Evolutionary conservation across 192 early-diverging fungal species (phyloP), one percentile per base, ranked within the genome.

Genomic region (Podila epicladia): DNA sequence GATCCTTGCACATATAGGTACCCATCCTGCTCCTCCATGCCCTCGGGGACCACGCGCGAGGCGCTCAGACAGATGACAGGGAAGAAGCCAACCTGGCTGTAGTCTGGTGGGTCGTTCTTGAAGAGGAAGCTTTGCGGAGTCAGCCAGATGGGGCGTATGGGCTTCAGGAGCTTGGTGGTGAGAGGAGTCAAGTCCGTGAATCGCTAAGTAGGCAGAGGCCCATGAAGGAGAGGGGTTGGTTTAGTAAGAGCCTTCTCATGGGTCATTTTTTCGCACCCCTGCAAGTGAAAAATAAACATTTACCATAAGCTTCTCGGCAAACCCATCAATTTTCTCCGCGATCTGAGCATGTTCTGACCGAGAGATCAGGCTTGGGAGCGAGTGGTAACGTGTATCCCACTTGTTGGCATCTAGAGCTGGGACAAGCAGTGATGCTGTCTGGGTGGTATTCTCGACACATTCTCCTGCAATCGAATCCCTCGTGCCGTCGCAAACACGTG

Each of bases 1-100:
- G 95, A 91, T 11, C 96, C 96, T 84, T 97, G 96, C 9, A 97
- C 91, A 70, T 97, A 97, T 15, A 85, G 64, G 64, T 90, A 97
- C 7, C 89, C 89, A 28, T 82, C 65, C 26, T 76, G 64, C 19
- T 82, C 64, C 24, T 86, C 86, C 49, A 86, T 60, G 24, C 85
- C 85, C 17, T 85, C 85, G n/a, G 69, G 73, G 8, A 87, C 83
- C 3, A 87, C 82, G 65, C 86, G 78, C 15, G 95, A 96, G 1
- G 95, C 96, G 67, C 89, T 92, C 11, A 97, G 64, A 67, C 92
- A 92, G 5, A 96, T 75, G 20, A 97, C 87, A 3, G 96, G 96
- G n/a, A 80, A 86, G 68, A 94, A 95, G 19, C 73, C 59, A 11
- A 85, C 74, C 33, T 85, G 72, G 0, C 69, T 61, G 28, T 88